Evolutionary conservation across 2,329 filamentous ascomycete species (phyloP), one percentile per base, ranked within the genome.

Genomic region (Didymella lethalis): DNA sequence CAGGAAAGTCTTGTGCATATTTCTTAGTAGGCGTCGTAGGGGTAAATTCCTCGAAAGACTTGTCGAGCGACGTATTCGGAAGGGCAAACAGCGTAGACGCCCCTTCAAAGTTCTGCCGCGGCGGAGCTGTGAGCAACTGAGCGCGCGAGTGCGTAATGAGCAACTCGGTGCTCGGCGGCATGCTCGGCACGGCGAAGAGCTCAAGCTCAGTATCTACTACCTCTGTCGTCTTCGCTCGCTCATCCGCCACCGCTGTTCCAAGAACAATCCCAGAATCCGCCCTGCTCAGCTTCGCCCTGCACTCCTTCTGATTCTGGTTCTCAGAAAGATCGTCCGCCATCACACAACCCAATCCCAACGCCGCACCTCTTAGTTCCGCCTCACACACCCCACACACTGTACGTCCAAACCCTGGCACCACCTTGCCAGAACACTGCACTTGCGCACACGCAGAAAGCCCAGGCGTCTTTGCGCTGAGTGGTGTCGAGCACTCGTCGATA

Each of bases 401-500:
- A 11, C 18, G 46, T 20, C 50, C 56, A n/a, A 54, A 50, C 1
- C 45, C 40, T 5, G 50, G 49, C 0, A 54, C 18, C 4, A 50
- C 40, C 16, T 41, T 54, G n/a, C 2, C 11, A 10, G 0, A 10
- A 20, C 56, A 58, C 10, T 20, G 31, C 1, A 18, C 29, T 2
- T 28, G 25, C 11, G 18, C 31, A 20, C 56, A 58, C 1, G 10
- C 12, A 11, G 25, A 16, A 4, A 54, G 46, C 4, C 50, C 56
- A 5, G 56, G 49, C 25, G 56, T 58, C 11, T 50, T 49, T 4
- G 40, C 50, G 28, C 49, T 58, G 6, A 50, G 20, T 3, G 32
- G 56, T 10, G 45, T 40, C 10, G 26, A 0, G 0, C 28, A 3
- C 7, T 48, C 38, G 25, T 53, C 48, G 8, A 54, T 38, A 1